Evolutionary conservation across 2,329 filamentous ascomycete genomes (phyloP), one percentile per base, ranked within the genome.

Genomic region (Thermochaetoides dissita): DNA sequence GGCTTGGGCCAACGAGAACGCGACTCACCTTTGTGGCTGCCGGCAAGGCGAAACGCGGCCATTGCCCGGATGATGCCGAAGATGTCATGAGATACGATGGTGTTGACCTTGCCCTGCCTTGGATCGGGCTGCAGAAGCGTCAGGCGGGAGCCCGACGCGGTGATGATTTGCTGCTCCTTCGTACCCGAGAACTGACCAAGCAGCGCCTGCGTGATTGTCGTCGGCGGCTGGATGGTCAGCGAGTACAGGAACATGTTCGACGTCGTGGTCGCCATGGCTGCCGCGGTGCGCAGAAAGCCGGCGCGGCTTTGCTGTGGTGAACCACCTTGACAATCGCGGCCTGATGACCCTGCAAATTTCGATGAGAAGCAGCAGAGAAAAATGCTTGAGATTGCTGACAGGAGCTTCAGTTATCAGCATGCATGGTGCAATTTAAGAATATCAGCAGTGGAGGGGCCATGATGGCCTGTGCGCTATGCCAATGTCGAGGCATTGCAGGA

Each of bases 181-280:
- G 86, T 94, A 52, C 89, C 88, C 46, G 86, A 81, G 64, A 96
- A 96, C 66, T 96, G 89, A 54, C 91, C 93, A 46, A 94, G 74
- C 51, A 95, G 82, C 50, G 91, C 88, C 65, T 94, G 83, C 39
- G 82, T 87, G 57, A 94, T 79, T 46, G 86, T 83, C 52, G 87
- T 88, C 31, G 91, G 85, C 54, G 85, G 82, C 65, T 95, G 87
- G 57, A 99, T 81, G 53, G 91, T 96, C 68, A 98, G 73, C 57
- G 86, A 91, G 69, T 98, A 98, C 68, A 98, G 80, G 63, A 95
- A 95, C 86, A 95, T 94, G 62, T 89, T 89, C 52, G 88, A 95
- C 17, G 17, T 24, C 48, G 89, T 95, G 61, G 88, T 94, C 69
- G 91, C 89, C 91, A 96, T 96, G 60, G 59, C 72, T 59, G 57